Percentiles rank a stretch among this genome's conserved stretches.
These are phyloP conservation scores for Leishmania aethiopica DNA, from an alignment of 208 protist genomes.

Conservation along the genomic window DNA sequence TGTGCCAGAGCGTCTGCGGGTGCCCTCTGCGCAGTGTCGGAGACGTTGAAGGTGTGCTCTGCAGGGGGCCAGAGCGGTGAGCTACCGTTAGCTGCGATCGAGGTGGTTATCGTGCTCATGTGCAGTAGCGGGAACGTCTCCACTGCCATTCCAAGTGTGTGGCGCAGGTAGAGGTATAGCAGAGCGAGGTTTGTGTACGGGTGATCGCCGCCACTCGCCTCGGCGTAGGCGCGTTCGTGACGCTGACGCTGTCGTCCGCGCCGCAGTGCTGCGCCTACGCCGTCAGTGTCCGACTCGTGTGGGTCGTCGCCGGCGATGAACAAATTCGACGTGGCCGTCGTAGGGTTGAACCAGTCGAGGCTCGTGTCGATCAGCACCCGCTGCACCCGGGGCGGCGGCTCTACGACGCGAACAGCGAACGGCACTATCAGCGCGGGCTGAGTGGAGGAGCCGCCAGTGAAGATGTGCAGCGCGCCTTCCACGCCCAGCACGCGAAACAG, in stretches of 20 bases:
- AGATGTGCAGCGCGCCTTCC: constrained; percentile 16
- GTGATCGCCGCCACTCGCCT: constrained; percentile 95
- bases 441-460: background rate
- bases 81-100: background rate
- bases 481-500: constrained; percentile 9
- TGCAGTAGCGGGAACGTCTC: constrained; percentile 44
- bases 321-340: constrained; percentile 4
- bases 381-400: constrained; percentile 68
- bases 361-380: constrained; percentile 95
- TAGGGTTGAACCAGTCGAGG: constrained; percentile 95
- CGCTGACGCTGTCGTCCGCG: background rate
- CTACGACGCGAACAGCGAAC: constrained; percentile 40
- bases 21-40: background rate
- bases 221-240: constrained; percentile 49
- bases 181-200: constrained; percentile 94
- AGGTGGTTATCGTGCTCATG: background rate
- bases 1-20: constrained; percentile 15
- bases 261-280: background rate
- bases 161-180: constrained; percentile 69
- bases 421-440: constrained; percentile 22
- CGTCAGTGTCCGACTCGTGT: constrained; percentile 13
- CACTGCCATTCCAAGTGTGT: constrained; percentile 49
- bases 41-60: background rate
- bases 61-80: background rate
- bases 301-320: constrained; percentile 96